These are phyloP conservation scores for Neofusicoccum laricinum DNA, from an alignment of 2,329 filamentous ascomycete species.

Conservation along the genomic window DNA sequence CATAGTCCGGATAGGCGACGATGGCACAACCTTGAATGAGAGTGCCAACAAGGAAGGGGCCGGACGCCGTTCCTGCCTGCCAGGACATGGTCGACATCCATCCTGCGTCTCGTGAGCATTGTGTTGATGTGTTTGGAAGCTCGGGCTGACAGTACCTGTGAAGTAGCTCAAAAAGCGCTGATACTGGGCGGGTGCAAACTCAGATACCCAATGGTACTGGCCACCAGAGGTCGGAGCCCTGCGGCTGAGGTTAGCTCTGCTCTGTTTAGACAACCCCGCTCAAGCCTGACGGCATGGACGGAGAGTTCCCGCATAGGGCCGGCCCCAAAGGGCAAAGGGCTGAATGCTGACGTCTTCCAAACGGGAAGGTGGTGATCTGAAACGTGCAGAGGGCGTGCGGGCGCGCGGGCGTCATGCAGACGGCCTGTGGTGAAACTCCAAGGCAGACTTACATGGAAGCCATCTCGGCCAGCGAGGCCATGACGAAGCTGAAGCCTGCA, in stretches of 20 bases:
- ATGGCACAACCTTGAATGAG: slow-evolving; percentile 46
- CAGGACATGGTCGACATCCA: slow-evolving; percentile 52
- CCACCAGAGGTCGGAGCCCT: slow-evolving; percentile 16
- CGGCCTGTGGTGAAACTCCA: no score
- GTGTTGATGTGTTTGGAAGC: neutral
- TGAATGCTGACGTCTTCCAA: no score
- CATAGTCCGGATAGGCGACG: slow-evolving; percentile 42
- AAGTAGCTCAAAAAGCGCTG: slow-evolving; percentile 19
- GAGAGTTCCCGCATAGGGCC: no score
- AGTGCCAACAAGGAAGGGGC: slow-evolving; percentile 48
- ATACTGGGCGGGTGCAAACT: slow-evolving; percentile 19
- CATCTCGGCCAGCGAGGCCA: slow-evolving; percentile 20
- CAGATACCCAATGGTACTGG: slow-evolving; percentile 18
- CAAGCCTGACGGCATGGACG: no score
- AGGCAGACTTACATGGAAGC: slow-evolving; percentile 13
- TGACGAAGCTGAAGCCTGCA: slow-evolving; percentile 26
- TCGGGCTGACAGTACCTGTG: slow-evolving; percentile 14
- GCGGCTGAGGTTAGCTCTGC: neutral
- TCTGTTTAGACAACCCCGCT: no score
- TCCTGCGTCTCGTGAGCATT: slow-evolving; percentile 23
- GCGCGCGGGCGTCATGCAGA: neutral
- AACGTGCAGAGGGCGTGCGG: no score
- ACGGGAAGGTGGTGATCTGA: no score
- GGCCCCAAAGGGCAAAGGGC: no score
- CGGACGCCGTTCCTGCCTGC: slow-evolving; percentile 50